Conservation (phyloP, 768 basidiomycete species). For the Podaxis sp. region DNA sequence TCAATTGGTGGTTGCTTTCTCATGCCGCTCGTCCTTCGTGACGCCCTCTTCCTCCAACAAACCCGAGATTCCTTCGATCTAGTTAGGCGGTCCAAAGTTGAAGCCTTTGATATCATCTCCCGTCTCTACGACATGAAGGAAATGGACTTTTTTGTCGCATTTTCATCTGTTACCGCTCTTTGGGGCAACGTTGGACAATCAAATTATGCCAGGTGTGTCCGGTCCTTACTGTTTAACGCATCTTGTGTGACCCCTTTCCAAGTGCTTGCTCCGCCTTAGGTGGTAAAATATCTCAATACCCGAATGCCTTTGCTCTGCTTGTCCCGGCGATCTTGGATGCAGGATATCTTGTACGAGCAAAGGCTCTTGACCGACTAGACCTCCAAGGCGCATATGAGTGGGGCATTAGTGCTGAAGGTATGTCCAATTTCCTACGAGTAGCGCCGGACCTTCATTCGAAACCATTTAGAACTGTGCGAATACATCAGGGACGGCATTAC, state of each 20-base stretch:
- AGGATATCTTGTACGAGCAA: conserved; percentile 20
- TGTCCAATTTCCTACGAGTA: neutral
- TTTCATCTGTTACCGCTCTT: conserved; percentile 31
- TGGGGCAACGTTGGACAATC: conserved; percentile 39
- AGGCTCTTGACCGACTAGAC: conserved; percentile 9
- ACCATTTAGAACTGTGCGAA: conserved; percentile 24
- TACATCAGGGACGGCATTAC: conserved; percentile 33
- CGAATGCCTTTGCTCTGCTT: conserved; percentile 33
- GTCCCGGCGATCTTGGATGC: conserved; percentile 31
- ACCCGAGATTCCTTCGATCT: conserved; percentile 27
- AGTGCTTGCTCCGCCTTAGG: conserved; percentile 36
- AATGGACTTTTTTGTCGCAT: conserved; percentile 36
- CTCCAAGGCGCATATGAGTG: conserved; percentile 17
- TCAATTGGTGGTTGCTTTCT: conserved; percentile 35
- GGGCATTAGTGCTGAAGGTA: conserved; percentile 20
- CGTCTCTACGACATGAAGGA: conserved; percentile 23
- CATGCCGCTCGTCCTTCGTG: conserved; percentile 29
- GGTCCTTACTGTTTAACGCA: neutral
- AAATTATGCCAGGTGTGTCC: conserved; percentile 34
- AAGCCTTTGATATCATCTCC: conserved; percentile 27
- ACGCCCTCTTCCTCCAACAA: conserved; percentile 31
- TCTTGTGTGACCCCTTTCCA: neutral
- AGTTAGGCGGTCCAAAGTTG: conserved; percentile 29
- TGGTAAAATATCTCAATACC: conserved; percentile 21
- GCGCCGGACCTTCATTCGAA: conserved; percentile 4